Evolutionary conservation across 164 flowering plant genomes (phyloP).

Genomic region (Macadamia tetraphylla): DNA sequence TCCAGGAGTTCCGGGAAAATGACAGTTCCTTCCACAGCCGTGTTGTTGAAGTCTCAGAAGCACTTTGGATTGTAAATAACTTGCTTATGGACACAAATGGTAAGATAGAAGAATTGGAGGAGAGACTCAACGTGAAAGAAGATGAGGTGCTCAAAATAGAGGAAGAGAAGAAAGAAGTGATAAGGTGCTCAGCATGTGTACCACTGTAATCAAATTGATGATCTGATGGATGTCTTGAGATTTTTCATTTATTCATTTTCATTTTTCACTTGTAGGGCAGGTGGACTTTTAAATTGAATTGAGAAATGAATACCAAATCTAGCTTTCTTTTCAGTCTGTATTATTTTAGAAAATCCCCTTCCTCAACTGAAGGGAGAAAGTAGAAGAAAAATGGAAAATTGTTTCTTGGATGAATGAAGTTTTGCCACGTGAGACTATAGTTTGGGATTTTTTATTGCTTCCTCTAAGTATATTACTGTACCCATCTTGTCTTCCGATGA

Average conservation of each 20-base stretch:
- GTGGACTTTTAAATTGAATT: no score
- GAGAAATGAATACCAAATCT: no score
- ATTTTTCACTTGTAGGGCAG: background rate
- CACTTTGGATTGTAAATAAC: slow-evolving; percentile 20
- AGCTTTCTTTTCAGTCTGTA: no score
- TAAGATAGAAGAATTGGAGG: slow-evolving; percentile 32
- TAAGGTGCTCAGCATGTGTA: slow-evolving; percentile 63
- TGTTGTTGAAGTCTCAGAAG: slow-evolving; percentile 22
- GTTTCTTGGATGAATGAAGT: no score
- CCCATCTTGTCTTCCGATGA: no score
- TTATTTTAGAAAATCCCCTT: no score
- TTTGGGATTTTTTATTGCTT: no score
- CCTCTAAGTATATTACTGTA: no score
- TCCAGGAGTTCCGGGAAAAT: slow-evolving; percentile 16
- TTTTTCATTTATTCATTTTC: background rate
- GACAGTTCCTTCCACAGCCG: slow-evolving; percentile 13
- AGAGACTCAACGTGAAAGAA: slow-evolving; percentile 42
- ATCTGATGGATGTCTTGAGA: slow-evolving; percentile 32
- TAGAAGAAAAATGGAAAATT: no score
- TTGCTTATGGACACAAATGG: slow-evolving; percentile 17
- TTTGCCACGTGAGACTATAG: no score
- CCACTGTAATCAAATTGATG: slow-evolving; percentile 37
- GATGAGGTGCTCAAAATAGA: slow-evolving; percentile 30
- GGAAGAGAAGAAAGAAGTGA: slow-evolving; percentile 68
- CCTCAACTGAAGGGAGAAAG: no score